Evolutionary conservation across 768 basidiomycete genomes (phyloP), one percentile per base, ranked within the genome.

Genomic region (Auricularia sp.): DNA sequence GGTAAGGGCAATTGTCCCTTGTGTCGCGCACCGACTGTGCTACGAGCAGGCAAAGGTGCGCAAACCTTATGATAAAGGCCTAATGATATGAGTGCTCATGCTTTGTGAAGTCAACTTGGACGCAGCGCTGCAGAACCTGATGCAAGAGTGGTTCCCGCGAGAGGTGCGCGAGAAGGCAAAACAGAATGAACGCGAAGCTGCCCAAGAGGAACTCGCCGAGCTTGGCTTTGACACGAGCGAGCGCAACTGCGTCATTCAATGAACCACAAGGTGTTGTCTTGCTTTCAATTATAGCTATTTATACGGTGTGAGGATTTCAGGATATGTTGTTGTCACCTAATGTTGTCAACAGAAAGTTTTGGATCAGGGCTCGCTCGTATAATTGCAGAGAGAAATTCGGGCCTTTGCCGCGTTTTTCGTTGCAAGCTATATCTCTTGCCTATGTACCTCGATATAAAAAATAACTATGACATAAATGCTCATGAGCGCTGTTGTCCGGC

Each of bases 61-160:
- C 77, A 14, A 34, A 29, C 2, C 18, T 36, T 21, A 29, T 21
- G 18, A 3, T 29, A 16, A 8, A 34, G 36, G 1, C 33, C 66
- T 51, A 29, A 68, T 61, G 29, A 12, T 39, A 36, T 21, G 63
- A 21, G 2, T 60, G n/a, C 56, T 18, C 65, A 42, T 42, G 12
- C 12, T 42, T 14, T 42, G 39, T 42, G 39, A 42, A 91, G 90
- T 81, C 3, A 93, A 92, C 70, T 82, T 93, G 16, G 90, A 93
- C 70, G 85, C 84, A 81, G 89, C 85, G 1, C 72, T 92, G 58
- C 77, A 88, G 58, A 89, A 91, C 68, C 93, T 93, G 69, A 91
- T 97, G 87, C 81, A 87, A 65, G 86, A 90, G 69, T 97, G 93
- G 92, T 98, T 98, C 74, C 93, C 95, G 0, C 71, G 83, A 14